phyloP scores from a whole-genome alignment of 345 rosid genomes.

The Passiflora organensis region DNA sequence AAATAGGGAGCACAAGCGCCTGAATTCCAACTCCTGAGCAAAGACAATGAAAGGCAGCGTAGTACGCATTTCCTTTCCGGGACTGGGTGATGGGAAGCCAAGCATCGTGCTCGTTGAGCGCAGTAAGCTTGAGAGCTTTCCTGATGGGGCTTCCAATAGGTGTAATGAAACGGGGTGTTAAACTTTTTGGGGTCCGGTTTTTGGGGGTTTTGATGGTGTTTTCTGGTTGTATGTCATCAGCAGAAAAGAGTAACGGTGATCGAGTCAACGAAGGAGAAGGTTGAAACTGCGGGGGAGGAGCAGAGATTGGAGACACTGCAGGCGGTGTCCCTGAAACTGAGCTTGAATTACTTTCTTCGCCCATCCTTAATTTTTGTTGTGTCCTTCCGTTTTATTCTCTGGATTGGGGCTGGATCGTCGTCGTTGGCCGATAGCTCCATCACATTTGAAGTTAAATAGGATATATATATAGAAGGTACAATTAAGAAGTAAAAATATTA shows the following conservation, averaged over 20 bases:
- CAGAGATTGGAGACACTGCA: constrained; percentile 50
- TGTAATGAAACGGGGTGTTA: constrained; percentile 56
- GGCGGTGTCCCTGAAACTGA: constrained; percentile 9
- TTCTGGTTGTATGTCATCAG: constrained; percentile 32
- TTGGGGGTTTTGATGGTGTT: constrained; percentile 25
- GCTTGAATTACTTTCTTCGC: neutral
- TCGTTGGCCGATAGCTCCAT: no score
- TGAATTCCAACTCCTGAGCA: constrained; percentile 83
- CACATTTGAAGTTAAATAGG: no score
- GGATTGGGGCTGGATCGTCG: neutral
- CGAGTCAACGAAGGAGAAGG: constrained; percentile 56
- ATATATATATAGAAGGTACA: no score
- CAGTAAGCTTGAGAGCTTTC: constrained; percentile 46
- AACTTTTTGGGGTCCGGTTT: no score
- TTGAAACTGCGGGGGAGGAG: constrained; percentile 66
- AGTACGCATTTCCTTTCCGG: constrained; percentile 66
- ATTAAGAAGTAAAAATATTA: no score
- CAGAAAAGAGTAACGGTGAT: constrained; percentile 40
- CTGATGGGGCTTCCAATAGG: constrained; percentile 52
- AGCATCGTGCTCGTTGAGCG: constrained; percentile 59
- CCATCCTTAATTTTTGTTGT: constrained; percentile 9
- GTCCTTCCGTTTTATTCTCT: neutral
- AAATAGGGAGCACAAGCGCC: constrained; percentile 77
- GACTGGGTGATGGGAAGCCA: constrained; percentile 97
- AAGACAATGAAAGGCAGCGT: constrained; percentile 77